A percentile compares a stretch with the other conserved stretches of the same genome.
Evolutionary conservation across 495 filamentous ascomycete species (phyloP).

Genomic region (Neurospora sp.): DNA sequence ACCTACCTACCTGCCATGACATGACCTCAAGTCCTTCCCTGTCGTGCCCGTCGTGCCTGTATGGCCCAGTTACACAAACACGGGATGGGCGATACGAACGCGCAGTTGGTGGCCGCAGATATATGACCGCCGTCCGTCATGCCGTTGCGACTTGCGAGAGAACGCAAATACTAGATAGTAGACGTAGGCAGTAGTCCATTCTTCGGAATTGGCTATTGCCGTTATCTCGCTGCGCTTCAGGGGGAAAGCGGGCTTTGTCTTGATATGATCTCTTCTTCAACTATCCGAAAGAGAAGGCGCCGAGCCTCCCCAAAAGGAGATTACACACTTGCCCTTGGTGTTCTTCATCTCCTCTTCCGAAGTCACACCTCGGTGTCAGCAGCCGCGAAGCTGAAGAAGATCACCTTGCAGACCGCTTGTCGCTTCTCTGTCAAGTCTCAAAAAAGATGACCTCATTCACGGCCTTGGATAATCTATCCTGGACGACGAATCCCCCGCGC

Average conservation of each 20-base stretch:
- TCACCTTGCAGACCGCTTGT: neutral
- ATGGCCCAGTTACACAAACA: neutral
- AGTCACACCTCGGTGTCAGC: neutral
- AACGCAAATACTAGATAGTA: neutral
- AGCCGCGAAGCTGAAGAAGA: neutral
- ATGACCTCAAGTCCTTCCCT: neutral
- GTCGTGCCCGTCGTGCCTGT: neutral
- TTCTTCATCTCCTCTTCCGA: neutral
- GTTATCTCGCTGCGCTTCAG: neutral
- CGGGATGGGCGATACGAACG: neutral
- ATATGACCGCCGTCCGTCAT: neutral
- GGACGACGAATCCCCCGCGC: neutral
- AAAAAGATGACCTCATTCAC: neutral
- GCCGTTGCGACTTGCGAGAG: neutral
- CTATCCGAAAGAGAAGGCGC: neutral
- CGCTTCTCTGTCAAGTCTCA: neutral
- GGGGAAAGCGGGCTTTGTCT: neutral
- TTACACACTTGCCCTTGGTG: neutral
- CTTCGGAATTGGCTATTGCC: neutral
- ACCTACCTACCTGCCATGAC: neutral
- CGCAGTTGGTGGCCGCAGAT: neutral
- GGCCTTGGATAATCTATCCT: neutral
- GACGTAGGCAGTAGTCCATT: neutral
- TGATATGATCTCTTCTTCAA: neutral
- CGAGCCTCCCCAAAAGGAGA: neutral